Percentiles rank a stretch among this genome's conserved stretches.
These are phyloP conservation scores for Coprinopsis sp. DNA, from an alignment of 768 basidiomycete species.

Conservation along the genomic window DNA sequence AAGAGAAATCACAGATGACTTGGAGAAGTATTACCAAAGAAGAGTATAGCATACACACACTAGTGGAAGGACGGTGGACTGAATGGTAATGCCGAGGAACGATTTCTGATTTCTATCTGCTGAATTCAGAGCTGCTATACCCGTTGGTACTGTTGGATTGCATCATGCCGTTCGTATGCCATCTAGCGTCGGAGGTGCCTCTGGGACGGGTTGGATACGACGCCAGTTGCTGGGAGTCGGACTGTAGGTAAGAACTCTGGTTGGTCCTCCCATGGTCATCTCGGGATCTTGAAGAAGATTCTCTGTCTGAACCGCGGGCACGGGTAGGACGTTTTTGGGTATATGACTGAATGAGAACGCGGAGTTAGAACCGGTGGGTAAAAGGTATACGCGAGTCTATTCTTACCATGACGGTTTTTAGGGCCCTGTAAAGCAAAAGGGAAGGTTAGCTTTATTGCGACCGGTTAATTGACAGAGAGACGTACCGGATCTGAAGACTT, in stretches of 20 bases:
- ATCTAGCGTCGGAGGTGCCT: conserved; percentile 71
- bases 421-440: conserved; percentile 42
- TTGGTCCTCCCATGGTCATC: conserved; percentile 28
- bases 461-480: conserved; percentile 14
- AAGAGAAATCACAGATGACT: too few relatives aligned
- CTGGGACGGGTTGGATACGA: conserved; percentile 39
- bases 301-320: conserved; percentile 41
- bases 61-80: too few relatives aligned
- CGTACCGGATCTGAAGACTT: conserved; percentile 83
- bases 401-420: conserved; percentile 80
- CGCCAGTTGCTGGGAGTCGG: conserved; percentile 18
- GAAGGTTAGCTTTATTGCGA: neutral
- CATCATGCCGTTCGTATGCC: conserved; percentile 32
- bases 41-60: too few relatives aligned
- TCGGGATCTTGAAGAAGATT: conserved; percentile 31
- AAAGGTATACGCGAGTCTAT: neutral
- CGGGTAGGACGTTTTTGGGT: conserved; percentile 72
- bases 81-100: too few relatives aligned
- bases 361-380: conserved; percentile 1
- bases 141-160: neutral
- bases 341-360: conserved; percentile 52
- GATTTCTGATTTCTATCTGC: neutral
- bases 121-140: conserved; percentile 9
- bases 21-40: too few relatives aligned
- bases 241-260: conserved; percentile 2